These are phyloP conservation scores for Heritiera littoralis DNA, from an alignment of 345 rosid genomes.

Conservation along the genomic window DNA sequence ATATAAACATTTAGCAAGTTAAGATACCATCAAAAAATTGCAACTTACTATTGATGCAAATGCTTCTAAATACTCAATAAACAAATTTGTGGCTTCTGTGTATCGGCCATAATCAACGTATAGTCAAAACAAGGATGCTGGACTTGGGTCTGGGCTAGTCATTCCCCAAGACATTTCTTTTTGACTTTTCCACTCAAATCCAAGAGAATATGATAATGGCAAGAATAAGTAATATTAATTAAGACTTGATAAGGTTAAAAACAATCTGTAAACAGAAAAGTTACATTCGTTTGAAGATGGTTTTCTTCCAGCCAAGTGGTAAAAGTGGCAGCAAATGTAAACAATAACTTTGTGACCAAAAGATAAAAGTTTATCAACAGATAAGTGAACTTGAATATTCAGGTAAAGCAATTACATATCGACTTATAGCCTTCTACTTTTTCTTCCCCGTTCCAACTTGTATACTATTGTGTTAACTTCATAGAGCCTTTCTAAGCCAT, in stretches of 20 bases:
- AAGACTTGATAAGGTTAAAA: conserved; percentile 3
- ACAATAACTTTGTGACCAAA: background rate
- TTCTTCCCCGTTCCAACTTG: background rate
- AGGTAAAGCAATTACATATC: background rate
- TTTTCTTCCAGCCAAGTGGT: background rate
- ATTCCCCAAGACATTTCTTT: conserved; percentile 71
- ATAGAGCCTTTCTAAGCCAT: background rate
- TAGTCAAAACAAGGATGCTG: conserved; percentile 76
- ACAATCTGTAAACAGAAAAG: background rate
- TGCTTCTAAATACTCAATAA: conserved; percentile 69
- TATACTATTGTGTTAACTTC: background rate
- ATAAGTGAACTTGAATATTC: background rate
- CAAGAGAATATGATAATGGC: background rate
- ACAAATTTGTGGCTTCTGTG: conserved; percentile 78
- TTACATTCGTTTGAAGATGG: background rate
- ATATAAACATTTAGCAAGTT: background rate
- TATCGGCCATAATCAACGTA: conserved; percentile 75
- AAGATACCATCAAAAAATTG: conserved; percentile 15
- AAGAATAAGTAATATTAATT: conserved; percentile 5
- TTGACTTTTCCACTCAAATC: conserved; percentile 52
- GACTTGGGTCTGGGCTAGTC: conserved; percentile 75
- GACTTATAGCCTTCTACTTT: background rate
- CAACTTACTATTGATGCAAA: conserved; percentile 73
- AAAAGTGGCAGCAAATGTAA: background rate
- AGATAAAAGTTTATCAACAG: background rate